Percentiles rank a stretch among this genome's conserved stretches.
These are phyloP conservation scores for Phyllosticta capitalensis DNA, from an alignment of 2,329 filamentous ascomycete genomes.

Conservation along the genomic window DNA sequence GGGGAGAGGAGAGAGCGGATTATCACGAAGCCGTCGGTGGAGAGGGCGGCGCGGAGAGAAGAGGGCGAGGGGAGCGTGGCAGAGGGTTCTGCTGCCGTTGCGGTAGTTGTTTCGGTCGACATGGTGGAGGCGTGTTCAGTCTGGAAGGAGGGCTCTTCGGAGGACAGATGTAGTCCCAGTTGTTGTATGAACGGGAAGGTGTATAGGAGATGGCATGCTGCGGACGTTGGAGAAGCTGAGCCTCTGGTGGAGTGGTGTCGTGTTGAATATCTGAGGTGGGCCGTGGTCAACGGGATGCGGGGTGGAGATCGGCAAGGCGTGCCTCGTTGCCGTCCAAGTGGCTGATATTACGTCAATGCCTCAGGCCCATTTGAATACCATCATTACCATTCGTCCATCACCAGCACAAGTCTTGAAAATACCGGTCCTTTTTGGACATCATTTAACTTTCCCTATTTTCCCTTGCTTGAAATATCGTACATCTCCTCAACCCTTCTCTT, in stretches of 20 bases:
- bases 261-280: not conserved
- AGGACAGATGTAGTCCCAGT: not conserved
- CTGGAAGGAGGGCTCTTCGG: not conserved
- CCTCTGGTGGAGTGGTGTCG: not conserved
- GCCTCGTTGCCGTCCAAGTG: not conserved
- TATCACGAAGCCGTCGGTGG: constrained; percentile 65
- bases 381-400: not conserved
- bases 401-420: too few relatives aligned
- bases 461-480: not conserved
- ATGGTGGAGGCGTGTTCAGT: not conserved
- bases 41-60: constrained; percentile 47
- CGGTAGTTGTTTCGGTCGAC: not conserved
- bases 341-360: not conserved
- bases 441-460: not conserved
- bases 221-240: not conserved
- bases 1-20: constrained; percentile 55
- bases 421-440: not conserved
- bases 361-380: not conserved
- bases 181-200: not conserved
- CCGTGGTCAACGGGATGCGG: not conserved
- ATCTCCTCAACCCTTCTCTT: not conserved
- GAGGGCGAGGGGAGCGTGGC: constrained; percentile 17
- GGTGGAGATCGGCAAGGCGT: not conserved
- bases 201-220: not conserved
- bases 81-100: not conserved